These are phyloP conservation scores for Capsicum pubescens DNA, from an alignment of 257 asterid species.

Conservation along the genomic window DNA sequence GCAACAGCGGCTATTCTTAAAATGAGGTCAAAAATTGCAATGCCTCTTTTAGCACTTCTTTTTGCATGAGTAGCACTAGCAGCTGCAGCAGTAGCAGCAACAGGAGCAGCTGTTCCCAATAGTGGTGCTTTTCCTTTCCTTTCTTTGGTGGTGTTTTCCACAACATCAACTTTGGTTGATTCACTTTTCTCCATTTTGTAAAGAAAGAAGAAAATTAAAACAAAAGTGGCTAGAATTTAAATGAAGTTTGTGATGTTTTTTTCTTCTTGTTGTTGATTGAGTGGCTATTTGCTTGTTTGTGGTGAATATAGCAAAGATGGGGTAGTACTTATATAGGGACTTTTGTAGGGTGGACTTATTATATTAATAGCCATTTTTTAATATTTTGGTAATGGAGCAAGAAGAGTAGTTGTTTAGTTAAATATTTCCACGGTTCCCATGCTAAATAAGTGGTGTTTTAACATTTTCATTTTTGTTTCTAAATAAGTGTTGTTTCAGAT, in stretches of 20 bases:
- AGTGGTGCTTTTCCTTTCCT: constrained; percentile 86
- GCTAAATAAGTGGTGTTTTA: too few species aligned
- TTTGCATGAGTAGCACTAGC: constrained; percentile 26
- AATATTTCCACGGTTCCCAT: background rate
- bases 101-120: constrained; percentile 40
- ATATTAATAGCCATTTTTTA: background rate
- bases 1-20: constrained; percentile 69
- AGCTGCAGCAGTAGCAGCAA: constrained; percentile 15
- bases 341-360: background rate
- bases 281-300: constrained; percentile 27
- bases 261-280: background rate
- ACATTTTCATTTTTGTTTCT: too few species aligned
- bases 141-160: constrained; percentile 67
- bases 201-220: background rate
- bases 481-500: too few species aligned
- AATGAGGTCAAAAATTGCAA: constrained; percentile 73
- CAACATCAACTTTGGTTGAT: constrained; percentile 58
- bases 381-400: constrained; percentile 37
- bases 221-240: background rate
- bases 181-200: constrained; percentile 58
- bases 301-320: constrained; percentile 35
- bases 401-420: constrained; percentile 8
- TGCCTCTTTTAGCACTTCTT: constrained; percentile 42
- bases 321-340: constrained; percentile 34
- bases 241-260: background rate